Evolutionary conservation across 2,329 filamentous ascomycete genomes (phyloP), one percentile per base, ranked within the genome.

Genomic region (Sporothrix brunneoviolacea): DNA sequence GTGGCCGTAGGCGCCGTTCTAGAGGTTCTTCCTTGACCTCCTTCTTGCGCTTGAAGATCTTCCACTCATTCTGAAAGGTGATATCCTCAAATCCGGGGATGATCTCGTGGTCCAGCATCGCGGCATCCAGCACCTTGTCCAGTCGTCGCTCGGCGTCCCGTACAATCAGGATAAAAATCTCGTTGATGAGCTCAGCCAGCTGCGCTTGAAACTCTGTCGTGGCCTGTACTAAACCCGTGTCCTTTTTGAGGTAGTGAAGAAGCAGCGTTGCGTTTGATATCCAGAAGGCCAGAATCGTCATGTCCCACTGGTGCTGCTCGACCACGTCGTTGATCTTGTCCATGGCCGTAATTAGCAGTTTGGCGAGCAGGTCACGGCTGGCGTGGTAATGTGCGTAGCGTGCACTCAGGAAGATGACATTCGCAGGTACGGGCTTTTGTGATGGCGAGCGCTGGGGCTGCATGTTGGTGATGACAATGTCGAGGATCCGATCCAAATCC

Each of bases 281-380:
- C 93, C 93, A 98, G 64, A 98, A 98, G 3, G 93, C 93, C 33
- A 98, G 74, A 58, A 98, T 95, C 0, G 93, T 98, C 93, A 98
- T 98, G 64, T 98, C 93, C 93, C 93, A 97, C 64, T 98, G 93
- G 62, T 91, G 84, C 54, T 80, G 80, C 67, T 97, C 93, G n/a
- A 98, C 90, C 27, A 96, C 89, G 53, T 90, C 85, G 63, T 97
- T 97, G 61, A 98, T 97, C 68, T 91, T 93, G 62, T 95, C 89
- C 79, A 95, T 95, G 33, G 93, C 89, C 32, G 86, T 84, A 22
- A 87, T 76, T 15, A 98, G 79, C 22, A 97, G 78, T 38, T 86
- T 85, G 16, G 82, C 84, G 9, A 98, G 72, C 9, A 98, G 75
- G 55, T 96, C 91, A 3, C 80, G 78, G 60, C 88, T 95, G 41